Evolutionary conservation across 225 moss, liverwort and hornwort genomes (phyloP).

Genomic region (Straminergon stramineum): DNA sequence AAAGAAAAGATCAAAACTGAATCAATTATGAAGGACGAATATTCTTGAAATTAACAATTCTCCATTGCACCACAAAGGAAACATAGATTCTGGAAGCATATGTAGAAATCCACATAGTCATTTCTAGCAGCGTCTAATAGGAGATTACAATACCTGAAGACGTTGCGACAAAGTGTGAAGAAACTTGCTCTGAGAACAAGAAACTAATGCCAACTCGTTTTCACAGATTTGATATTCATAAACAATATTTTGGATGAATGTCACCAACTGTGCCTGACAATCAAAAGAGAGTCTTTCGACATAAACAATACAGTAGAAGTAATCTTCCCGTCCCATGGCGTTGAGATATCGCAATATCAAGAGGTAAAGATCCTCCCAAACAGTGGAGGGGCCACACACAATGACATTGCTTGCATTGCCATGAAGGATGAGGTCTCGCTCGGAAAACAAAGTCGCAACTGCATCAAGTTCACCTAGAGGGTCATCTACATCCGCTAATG

Average conservation of each 20-base stretch:
- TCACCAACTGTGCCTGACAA: conserved; percentile 30
- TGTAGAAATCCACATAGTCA: not conserved
- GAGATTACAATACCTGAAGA: conserved; percentile 21
- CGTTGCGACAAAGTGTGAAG: conserved; percentile 25
- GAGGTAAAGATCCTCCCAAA: conserved; percentile 51
- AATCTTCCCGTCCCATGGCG: not conserved
- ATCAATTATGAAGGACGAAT: not conserved
- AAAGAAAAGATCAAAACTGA: not conserved
- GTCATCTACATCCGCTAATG: conserved; percentile 36
- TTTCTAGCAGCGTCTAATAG: not conserved
- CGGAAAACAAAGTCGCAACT: conserved; percentile 29
- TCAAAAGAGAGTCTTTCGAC: conserved; percentile 42
- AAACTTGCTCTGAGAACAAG: conserved; percentile 28
- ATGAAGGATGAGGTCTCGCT: conserved; percentile 16
- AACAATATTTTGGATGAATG: conserved; percentile 7
- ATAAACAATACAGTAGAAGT: conserved; percentile 28
- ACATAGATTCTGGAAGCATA: not conserved
- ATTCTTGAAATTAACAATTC: not conserved
- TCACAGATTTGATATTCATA: not conserved
- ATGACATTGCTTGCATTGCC: conserved; percentile 28
- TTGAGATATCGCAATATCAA: conserved; percentile 34
- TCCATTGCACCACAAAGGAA: not conserved
- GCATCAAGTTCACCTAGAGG: conserved; percentile 27
- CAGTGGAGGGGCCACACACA: conserved; percentile 23
- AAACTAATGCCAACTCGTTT: conserved; percentile 34